phyloP scores from a whole-genome alignment of 2,329 filamentous ascomycete genomes.

The Lecanicillium sp. region DNA sequence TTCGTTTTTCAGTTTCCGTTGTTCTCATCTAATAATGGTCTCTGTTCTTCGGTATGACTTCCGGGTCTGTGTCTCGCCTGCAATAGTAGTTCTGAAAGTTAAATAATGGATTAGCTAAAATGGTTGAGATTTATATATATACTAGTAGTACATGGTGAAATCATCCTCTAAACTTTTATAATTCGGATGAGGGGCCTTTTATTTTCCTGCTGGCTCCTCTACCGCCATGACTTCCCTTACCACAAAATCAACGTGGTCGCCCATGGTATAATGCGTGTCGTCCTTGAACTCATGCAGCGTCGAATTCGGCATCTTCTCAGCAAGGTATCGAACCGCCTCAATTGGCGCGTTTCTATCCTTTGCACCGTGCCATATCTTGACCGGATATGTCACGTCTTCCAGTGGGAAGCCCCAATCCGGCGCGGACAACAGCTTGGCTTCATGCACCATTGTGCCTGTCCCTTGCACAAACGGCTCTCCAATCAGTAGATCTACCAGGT shows the following conservation, averaged over 20 bases:
- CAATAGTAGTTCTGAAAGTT: too few relatives aligned
- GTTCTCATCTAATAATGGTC: too few relatives aligned
- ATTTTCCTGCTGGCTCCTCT: not conserved
- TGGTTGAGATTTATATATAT: too few relatives aligned
- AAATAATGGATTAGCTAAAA: too few relatives aligned
- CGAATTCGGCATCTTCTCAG: constrained; percentile 23
- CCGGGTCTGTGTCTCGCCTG: too few relatives aligned
- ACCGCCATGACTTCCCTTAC: constrained; percentile 5
- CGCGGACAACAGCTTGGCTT: constrained; percentile 20
- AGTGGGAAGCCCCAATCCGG: constrained; percentile 22
- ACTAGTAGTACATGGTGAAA: too few relatives aligned
- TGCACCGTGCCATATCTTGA: constrained; percentile 25
- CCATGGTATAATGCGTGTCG: constrained; percentile 25
- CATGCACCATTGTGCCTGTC: constrained; percentile 15
- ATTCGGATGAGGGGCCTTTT: not conserved
- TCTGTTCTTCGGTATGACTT: too few relatives aligned
- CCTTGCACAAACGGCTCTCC: constrained; percentile 23
- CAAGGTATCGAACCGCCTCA: constrained; percentile 26
- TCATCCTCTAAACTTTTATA: too few relatives aligned
- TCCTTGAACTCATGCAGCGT: constrained; percentile 23
- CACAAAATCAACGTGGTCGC: constrained; percentile 13
- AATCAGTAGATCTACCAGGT: constrained; percentile 20
- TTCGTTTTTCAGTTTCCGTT: too few relatives aligned
- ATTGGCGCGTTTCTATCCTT: constrained; percentile 24
- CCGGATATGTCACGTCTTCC: constrained; percentile 18